Base-by-base conservation (phyloP, 805 yeast species). In the Ogataea thermomethanolica region DNA sequence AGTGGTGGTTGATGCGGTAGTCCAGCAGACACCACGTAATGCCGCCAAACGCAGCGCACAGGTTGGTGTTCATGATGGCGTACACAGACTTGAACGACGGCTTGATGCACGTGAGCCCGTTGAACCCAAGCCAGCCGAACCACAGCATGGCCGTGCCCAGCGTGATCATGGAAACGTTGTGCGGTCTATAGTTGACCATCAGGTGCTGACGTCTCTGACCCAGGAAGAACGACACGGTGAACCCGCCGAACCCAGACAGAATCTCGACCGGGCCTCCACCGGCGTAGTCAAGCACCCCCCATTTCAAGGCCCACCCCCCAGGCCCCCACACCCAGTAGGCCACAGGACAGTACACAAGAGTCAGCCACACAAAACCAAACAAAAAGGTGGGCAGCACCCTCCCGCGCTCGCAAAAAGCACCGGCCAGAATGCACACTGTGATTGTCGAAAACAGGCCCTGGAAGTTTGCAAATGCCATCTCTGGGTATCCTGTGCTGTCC, bases 181-280 rank as follows among this genome's bases (percentile, higher is more conserved):
- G 99, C 6, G 99, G 98, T 51, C 98, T 72, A 66, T 82, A 90
- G 62, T 89, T 89, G 55, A 86, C 79, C 75, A 88, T 75, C 44
- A 84, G 70, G 66, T 93, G 70, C 71, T 81, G 71, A 44, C 70
- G 73, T 62, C 97, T 74, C 53, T 84, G 76, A 8, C 96, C 96
- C 39, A 86, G 64, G 48, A 84, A 83, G 41, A 78, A 79, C n/a
- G 89, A 79, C 52, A 82, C 82, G 5, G 86, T 95, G 53, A 91
- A 81, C 1, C 96, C 97, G 25, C 88, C 84, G 17, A 89, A 84
- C 45, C 98, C 98, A 17, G 95, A 81, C 23, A 86, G 73, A 41
- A 93, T 87, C 62, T 91, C 98, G 21, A 91, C 96, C 1, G 97
- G 95, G 0, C 97, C 97, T 41, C 98, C 98, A 23, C 99, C 99